Conservation (phyloP, 2,329 filamentous ascomycete genomes). For the Neoscytalidium dimidiatum region DNA sequence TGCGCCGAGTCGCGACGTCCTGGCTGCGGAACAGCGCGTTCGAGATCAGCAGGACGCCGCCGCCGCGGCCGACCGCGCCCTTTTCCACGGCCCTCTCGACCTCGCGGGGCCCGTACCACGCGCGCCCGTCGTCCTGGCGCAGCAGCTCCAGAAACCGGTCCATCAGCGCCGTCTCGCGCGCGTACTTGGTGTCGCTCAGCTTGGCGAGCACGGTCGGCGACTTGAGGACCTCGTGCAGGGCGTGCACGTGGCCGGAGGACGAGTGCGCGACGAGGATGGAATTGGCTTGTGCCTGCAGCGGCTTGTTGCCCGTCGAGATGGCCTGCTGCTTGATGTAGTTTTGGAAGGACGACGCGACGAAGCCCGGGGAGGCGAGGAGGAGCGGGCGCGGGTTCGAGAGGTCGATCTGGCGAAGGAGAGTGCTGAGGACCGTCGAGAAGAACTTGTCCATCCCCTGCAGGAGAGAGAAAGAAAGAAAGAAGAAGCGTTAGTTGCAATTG, state of each 20-base stretch:
- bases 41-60: slow-evolving; percentile 81
- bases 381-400: slow-evolving; percentile 69
- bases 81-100: slow-evolving; percentile 82
- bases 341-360: slow-evolving; percentile 78
- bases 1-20: slow-evolving; percentile 72
- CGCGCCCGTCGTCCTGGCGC: slow-evolving; percentile 80
- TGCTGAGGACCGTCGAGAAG: slow-evolving; percentile 74
- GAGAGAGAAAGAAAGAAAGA: too few species aligned
- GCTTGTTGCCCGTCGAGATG: slow-evolving; percentile 70
- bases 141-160: slow-evolving; percentile 79
- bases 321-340: slow-evolving; percentile 67
- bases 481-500: not conserved
- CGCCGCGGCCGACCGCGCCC: slow-evolving; percentile 84
- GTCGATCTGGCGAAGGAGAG: slow-evolving; percentile 76
- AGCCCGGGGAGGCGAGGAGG: slow-evolving; percentile 86
- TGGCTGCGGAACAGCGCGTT: slow-evolving; percentile 85
- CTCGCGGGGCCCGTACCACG: slow-evolving; percentile 85
- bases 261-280: slow-evolving; percentile 76
- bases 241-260: slow-evolving; percentile 82
- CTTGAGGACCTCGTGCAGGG: slow-evolving; percentile 82
- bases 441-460: slow-evolving; percentile 67
- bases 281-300: slow-evolving; percentile 62
- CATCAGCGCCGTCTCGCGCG: slow-evolving; percentile 79
- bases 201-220: slow-evolving; percentile 75
- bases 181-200: slow-evolving; percentile 85